phyloP scores from a whole-genome alignment of 2,329 filamentous ascomycete species.

The Aspergillus sojae region DNA sequence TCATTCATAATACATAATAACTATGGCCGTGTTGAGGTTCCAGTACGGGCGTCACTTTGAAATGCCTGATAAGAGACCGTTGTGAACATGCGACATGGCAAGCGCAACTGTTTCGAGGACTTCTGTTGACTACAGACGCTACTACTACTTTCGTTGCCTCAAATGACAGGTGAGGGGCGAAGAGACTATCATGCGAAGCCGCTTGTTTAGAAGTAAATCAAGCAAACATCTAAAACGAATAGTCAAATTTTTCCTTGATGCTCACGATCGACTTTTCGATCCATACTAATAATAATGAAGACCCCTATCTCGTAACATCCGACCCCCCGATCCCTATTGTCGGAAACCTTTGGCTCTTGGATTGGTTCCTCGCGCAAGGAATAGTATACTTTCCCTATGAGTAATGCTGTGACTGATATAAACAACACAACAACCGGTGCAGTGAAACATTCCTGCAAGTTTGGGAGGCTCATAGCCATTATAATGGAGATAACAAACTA shows the following conservation, averaged over 20 bases:
- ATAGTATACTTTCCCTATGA: neutral
- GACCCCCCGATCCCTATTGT: neutral
- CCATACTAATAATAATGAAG: slow-evolving; percentile 14
- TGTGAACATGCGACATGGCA: no score
- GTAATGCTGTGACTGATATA: slow-evolving; percentile 10
- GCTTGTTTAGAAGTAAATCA: slow-evolving; percentile 22
- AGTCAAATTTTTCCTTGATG: slow-evolving; percentile 23
- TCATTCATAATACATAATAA: slow-evolving; percentile 3
- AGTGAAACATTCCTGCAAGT: slow-evolving; percentile 7
- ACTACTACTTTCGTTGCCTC: neutral
- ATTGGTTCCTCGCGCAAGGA: neutral
- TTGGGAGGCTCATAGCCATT: slow-evolving; percentile 16
- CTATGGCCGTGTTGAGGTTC: neutral
- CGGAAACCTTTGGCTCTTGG: neutral
- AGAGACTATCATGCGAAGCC: slow-evolving; percentile 10
- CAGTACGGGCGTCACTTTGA: neutral
- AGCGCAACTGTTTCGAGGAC: no score
- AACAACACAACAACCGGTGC: slow-evolving; percentile 14
- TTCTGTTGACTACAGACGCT: neutral
- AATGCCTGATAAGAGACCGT: neutral
- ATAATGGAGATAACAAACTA: slow-evolving; percentile 19
- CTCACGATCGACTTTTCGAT: slow-evolving; percentile 14
- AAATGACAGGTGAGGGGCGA: neutral
- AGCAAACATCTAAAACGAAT: slow-evolving; percentile 28
- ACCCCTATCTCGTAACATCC: slow-evolving; percentile 8